A percentile compares a stretch with the other conserved stretches of the same genome.
Evolutionary conservation across 768 basidiomycete genomes (phyloP).

Genomic region (Russula vinacea): DNA sequence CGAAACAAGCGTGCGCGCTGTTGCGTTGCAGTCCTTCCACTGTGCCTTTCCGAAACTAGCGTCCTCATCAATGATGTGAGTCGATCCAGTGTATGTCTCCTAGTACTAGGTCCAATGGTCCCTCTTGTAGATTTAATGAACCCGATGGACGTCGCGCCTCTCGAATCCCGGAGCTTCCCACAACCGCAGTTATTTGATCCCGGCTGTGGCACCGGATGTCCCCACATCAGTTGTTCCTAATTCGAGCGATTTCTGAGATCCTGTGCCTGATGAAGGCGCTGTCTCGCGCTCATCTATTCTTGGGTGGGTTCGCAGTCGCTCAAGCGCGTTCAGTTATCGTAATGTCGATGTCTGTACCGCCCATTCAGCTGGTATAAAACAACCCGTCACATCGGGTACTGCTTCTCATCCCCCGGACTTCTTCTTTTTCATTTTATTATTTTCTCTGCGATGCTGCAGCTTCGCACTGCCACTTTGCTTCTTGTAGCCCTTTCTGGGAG

Average conservation of each 20-base stretch:
- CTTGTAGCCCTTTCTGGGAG: background rate
- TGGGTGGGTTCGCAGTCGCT: background rate
- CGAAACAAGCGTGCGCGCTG: no score
- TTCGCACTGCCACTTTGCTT: constrained; percentile 7
- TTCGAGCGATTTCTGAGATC: background rate
- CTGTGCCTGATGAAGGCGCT: background rate
- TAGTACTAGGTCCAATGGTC: background rate
- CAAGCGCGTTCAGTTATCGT: background rate
- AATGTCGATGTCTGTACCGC: background rate
- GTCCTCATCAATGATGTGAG: background rate
- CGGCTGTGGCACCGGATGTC: background rate
- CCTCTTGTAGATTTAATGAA: background rate
- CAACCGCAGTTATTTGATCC: background rate
- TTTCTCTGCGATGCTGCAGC: constrained; percentile 3
- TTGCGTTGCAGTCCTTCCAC: background rate
- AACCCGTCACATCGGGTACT: no score
- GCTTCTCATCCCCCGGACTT: background rate
- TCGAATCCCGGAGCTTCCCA: background rate
- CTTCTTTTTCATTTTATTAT: background rate
- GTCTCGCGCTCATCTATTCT: background rate
- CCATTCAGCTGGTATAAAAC: constrained; percentile 11
- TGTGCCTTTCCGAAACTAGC: no score
- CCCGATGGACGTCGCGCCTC: background rate
- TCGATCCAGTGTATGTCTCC: background rate
- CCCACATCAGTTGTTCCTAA: background rate